These are phyloP conservation scores for Phytophthora pini DNA, from an alignment of 352 stramenopile genomes.

Conservation along the genomic window DNA sequence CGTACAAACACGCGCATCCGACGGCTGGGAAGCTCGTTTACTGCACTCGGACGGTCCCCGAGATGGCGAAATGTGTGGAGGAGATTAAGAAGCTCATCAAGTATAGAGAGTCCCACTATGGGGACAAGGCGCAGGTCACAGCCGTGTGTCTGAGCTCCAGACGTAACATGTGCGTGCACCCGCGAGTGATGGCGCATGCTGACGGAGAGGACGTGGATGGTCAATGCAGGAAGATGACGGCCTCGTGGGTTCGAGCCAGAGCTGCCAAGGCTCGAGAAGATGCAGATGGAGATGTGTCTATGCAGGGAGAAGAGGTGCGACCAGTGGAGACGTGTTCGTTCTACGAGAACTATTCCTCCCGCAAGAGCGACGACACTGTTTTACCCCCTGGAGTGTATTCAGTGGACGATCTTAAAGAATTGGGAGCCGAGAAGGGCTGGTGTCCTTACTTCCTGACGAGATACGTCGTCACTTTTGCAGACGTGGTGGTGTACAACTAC, in stretches of 20 bases:
- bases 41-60: slow-evolving; percentile 99
- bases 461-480: slow-evolving; percentile 97
- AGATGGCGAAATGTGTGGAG: slow-evolving; percentile 99
- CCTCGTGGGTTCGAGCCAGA: slow-evolving; percentile 95
- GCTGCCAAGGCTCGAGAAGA: slow-evolving; percentile 38
- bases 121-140: slow-evolving; percentile 68
- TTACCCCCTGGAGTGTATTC: slow-evolving; percentile 95
- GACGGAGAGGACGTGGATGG: slow-evolving; percentile 97
- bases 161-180: slow-evolving; percentile 99
- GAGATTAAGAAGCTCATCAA: slow-evolving; percentile 96
- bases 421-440: slow-evolving; percentile 92
- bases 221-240: slow-evolving; percentile 97
- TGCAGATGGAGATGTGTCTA: slow-evolving; percentile 11
- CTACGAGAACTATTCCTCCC: slow-evolving; percentile 91
- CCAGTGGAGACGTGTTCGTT: slow-evolving; percentile 86
- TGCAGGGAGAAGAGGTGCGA: slow-evolving; percentile 8
- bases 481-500: slow-evolving; percentile 99
- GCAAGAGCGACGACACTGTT: slow-evolving; percentile 93
- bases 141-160: slow-evolving; percentile 92
- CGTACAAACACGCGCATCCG: slow-evolving; percentile 94
- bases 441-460: slow-evolving; percentile 99
- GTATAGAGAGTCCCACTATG: slow-evolving; percentile 77
- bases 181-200: slow-evolving; percentile 94
- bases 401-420: slow-evolving; percentile 95
- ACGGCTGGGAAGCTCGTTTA: slow-evolving; percentile 98